These are phyloP conservation scores for Clausena lansium DNA, from an alignment of 345 rosid species.

Conservation along the genomic window DNA sequence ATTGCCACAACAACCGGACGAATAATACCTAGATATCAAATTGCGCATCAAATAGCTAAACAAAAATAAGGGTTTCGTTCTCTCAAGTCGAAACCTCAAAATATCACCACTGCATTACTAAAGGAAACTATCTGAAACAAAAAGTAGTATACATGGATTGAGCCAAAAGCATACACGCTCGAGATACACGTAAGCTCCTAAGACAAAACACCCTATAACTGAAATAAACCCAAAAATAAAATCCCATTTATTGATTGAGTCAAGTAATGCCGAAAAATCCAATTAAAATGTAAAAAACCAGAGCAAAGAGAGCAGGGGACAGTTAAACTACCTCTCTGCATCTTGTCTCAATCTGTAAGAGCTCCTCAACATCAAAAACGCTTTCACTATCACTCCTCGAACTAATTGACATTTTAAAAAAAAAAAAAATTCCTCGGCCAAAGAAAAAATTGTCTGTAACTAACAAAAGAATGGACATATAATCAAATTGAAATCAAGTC, in stretches of 20 bases:
- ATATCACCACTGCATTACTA: neutral
- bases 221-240: neutral
- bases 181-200: neutral
- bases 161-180: neutral
- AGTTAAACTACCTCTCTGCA: constrained; percentile 48
- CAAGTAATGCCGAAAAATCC: neutral
- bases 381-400: constrained; percentile 40
- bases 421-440: neutral
- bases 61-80: neutral
- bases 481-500: neutral
- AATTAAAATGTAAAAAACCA: neutral
- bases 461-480: too few species aligned
- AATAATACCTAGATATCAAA: neutral
- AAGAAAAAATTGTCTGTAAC: neutral
- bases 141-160: neutral
- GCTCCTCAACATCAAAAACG: constrained; percentile 47
- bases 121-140: neutral
- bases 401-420: constrained; percentile 40
- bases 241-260: neutral
- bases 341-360: constrained; percentile 49
- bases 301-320: neutral
- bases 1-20: neutral
- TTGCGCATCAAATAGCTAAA: neutral
- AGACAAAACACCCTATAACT: neutral
- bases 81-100: too few species aligned